These are phyloP conservation scores for Nyctanthes arbortristis DNA, from an alignment of 257 asterid genomes.

Conservation along the genomic window DNA sequence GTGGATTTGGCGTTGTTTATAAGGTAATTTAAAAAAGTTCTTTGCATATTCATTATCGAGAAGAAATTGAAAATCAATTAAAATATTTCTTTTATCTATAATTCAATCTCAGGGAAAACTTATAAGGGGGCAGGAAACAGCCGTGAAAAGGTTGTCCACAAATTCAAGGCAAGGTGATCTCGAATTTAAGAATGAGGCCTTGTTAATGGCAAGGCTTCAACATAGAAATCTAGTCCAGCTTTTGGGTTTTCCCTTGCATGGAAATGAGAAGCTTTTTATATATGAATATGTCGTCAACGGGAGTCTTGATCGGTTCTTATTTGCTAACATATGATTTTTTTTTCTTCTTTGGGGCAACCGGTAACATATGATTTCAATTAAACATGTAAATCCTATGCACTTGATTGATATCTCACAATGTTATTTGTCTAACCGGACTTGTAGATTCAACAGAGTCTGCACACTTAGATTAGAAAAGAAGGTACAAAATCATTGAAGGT, in stretches of 20 bases:
- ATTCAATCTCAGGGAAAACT: constrained; percentile 31
- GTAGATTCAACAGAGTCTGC: constrained; percentile 10
- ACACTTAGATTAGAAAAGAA: constrained; percentile 38
- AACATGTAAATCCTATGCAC: too few relatives aligned
- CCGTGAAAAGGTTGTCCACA: constrained; percentile 35
- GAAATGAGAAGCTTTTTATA: constrained; percentile 3
- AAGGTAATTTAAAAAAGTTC: neutral
- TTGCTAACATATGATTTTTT: constrained; percentile 33
- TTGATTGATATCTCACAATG: neutral
- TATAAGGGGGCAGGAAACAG: constrained; percentile 32
- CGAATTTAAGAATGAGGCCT: constrained; percentile 44
- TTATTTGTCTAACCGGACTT: neutral
- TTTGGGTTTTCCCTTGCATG: constrained; percentile 7
- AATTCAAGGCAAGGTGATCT: constrained; percentile 35
- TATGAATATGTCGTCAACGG: constrained; percentile 2
- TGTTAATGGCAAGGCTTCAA: constrained; percentile 9
- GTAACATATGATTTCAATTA: constrained; percentile 7
- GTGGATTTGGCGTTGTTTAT: constrained; percentile 4
- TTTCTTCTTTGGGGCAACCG: too few relatives aligned
- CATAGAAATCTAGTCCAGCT: constrained; percentile 7
- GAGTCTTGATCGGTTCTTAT: constrained; percentile 22
- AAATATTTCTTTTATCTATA: neutral
- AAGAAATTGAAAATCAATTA: neutral
- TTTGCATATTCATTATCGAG: neutral
- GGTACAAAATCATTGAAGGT: constrained; percentile 47